phyloP scores from a whole-genome alignment of 176 grass and related monocot species.

The Rhynchospora tenuis region DNA sequence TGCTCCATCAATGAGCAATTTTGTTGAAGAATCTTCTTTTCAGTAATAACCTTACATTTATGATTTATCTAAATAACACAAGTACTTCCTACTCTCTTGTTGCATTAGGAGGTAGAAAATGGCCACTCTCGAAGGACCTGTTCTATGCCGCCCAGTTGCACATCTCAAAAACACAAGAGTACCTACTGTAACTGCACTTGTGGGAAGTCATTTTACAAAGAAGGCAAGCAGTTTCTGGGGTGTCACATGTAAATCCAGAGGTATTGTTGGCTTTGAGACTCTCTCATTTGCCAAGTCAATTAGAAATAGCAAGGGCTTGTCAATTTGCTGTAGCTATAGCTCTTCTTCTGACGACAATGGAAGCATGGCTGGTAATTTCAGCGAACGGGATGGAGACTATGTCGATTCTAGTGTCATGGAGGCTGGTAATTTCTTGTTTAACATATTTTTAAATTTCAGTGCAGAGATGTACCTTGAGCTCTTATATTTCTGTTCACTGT shows the following conservation, averaged over 20 bases:
- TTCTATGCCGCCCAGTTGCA: slow-evolving; percentile 45
- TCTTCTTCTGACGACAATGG: slow-evolving; percentile 82
- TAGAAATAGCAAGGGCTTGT: slow-evolving; percentile 22
- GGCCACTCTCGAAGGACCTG: slow-evolving; percentile 53
- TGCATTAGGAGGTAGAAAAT: slow-evolving; percentile 27
- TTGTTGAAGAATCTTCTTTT: background rate
- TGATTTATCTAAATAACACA: background rate
- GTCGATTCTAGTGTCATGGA: slow-evolving; percentile 76
- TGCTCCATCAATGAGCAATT: background rate
- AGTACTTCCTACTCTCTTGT: background rate
- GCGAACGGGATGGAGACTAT: slow-evolving; percentile 79
- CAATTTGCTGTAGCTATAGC: slow-evolving; percentile 56
- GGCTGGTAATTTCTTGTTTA: slow-evolving; percentile 46
- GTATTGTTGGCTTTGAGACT: slow-evolving; percentile 1
- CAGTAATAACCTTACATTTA: background rate
- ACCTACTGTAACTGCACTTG: slow-evolving; percentile 21
- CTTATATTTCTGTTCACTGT: background rate
- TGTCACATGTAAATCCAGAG: slow-evolving; percentile 39
- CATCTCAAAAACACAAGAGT: slow-evolving; percentile 38
- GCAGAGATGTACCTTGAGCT: background rate
- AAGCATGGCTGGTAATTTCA: slow-evolving; percentile 69
- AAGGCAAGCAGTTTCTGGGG: slow-evolving; percentile 49
- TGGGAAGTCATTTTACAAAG: slow-evolving; percentile 37
- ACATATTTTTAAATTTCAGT: background rate
- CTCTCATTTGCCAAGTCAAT: slow-evolving; percentile 30